Percentiles rank a stretch among this genome's conserved stretches.
These are phyloP conservation scores for Xanthoconium stramineum DNA, from an alignment of 768 basidiomycete genomes.

Conservation along the genomic window DNA sequence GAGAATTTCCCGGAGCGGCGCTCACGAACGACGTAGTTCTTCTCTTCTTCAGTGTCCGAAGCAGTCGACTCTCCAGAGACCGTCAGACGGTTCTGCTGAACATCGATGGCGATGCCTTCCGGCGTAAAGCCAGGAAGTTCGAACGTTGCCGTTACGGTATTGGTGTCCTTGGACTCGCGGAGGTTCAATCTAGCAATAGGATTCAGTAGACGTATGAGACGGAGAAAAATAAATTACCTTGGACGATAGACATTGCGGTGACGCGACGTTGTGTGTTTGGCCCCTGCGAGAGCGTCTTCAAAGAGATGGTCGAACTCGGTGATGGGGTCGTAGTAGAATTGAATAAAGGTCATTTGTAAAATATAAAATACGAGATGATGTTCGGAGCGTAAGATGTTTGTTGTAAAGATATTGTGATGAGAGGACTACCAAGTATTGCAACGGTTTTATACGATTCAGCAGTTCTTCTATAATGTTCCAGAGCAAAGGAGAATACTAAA, in stretches of 20 bases:
- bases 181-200: constrained; percentile 39
- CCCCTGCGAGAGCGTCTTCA: not conserved
- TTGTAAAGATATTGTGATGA: not conserved
- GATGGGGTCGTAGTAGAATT: not conserved
- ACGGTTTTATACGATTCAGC: not conserved
- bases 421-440: not conserved
- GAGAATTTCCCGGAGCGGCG: constrained; percentile 44
- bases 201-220: not conserved
- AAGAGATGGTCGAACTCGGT: not conserved
- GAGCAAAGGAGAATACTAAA: not conserved
- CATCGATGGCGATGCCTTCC: constrained; percentile 45
- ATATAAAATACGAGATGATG: not conserved
- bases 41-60: constrained; percentile 33
- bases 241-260: not conserved
- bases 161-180: constrained; percentile 40
- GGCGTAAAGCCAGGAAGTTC: constrained; percentile 55
- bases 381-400: too few species aligned
- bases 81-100: constrained; percentile 44
- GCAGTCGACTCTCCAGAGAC: constrained; percentile 43
- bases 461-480: not conserved
- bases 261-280: not conserved
- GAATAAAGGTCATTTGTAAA: not conserved
- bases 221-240: not conserved
- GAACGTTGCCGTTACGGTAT: constrained; percentile 48
- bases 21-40: constrained; percentile 42